These are phyloP conservation scores for Dacryopinax primogenitus DNA, from an alignment of 768 basidiomycete genomes.

Conservation along the genomic window DNA sequence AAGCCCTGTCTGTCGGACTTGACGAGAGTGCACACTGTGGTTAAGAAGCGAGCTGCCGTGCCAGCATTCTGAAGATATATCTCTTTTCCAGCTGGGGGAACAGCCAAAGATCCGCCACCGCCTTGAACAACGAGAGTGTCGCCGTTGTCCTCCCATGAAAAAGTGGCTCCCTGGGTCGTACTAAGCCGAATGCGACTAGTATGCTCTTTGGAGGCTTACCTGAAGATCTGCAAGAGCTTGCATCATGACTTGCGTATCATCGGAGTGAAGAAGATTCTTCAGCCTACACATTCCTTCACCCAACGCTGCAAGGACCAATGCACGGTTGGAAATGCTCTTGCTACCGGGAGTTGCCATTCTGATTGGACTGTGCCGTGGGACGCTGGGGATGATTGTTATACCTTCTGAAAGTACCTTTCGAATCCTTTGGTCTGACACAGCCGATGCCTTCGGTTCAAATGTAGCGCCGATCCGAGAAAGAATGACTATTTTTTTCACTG, in stretches of 20 bases:
- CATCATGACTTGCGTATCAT: slow-evolving; percentile 99
- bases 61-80: slow-evolving; percentile 95
- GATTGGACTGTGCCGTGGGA: slow-evolving; percentile 47
- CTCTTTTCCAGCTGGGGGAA: slow-evolving; percentile 70
- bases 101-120: slow-evolving; percentile 62
- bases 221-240: slow-evolving; percentile 76
- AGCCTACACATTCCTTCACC: slow-evolving; percentile 77
- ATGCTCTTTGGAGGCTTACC: slow-evolving; percentile 32
- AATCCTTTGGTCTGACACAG: slow-evolving; percentile 69
- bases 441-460: slow-evolving; percentile 80
- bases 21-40: slow-evolving; percentile 88
- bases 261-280: slow-evolving; percentile 85
- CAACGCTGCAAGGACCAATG: slow-evolving; percentile 83
- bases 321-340: slow-evolving; percentile 93
- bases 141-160: slow-evolving; percentile 91
- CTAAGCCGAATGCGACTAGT: neutral
- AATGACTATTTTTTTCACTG: slow-evolving; percentile 86
- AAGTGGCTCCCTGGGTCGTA: slow-evolving; percentile 60
- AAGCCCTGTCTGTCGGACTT: slow-evolving; percentile 32
- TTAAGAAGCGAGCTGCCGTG: slow-evolving; percentile 93
- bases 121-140: slow-evolving; percentile 89
- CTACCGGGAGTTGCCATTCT: slow-evolving; percentile 89
- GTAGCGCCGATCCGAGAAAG: slow-evolving; percentile 84
- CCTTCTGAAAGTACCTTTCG: slow-evolving; percentile 69
- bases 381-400: slow-evolving; percentile 56